Evolutionary conservation across 2,329 filamentous ascomycete genomes (phyloP).

Genomic region (Fusarium stilboides): DNA sequence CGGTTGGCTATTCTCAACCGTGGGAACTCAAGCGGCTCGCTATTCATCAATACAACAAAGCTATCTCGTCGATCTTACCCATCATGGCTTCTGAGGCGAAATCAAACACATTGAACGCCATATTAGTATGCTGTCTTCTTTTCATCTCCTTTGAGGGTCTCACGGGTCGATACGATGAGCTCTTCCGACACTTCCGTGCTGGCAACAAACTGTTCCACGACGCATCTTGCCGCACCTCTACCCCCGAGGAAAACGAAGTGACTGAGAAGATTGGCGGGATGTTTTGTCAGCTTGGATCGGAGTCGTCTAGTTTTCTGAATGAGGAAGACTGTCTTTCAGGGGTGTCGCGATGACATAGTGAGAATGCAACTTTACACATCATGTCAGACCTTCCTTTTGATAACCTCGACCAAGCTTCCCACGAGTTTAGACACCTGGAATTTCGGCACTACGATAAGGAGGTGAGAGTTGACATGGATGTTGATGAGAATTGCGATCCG

Average conservation of each 20-base stretch:
- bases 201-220: constrained; percentile 1
- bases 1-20: neutral
- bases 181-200: constrained; percentile 2
- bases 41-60: constrained; percentile 27
- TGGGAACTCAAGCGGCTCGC: constrained; percentile 1
- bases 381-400: fast-evolving
- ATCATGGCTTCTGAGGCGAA: neutral
- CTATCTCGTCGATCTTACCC: constrained; percentile 12
- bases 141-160: constrained; percentile 21
- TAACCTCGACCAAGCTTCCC: constrained; percentile 4
- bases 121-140: constrained; percentile 11
- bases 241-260: fast-evolving
- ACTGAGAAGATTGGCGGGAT: neutral
- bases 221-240: neutral
- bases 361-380: neutral
- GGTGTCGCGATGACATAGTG: neutral
- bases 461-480: too few relatives aligned
- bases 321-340: neutral
- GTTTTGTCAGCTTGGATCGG: neutral
- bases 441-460: too few relatives aligned
- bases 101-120: neutral
- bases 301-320: neutral
- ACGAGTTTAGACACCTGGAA: neutral
- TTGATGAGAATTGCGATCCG: too few relatives aligned
- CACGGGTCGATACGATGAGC: constrained; percentile 14